Base-by-base conservation (phyloP, 305 asterid species). In the Fraxinus sp. region DNA sequence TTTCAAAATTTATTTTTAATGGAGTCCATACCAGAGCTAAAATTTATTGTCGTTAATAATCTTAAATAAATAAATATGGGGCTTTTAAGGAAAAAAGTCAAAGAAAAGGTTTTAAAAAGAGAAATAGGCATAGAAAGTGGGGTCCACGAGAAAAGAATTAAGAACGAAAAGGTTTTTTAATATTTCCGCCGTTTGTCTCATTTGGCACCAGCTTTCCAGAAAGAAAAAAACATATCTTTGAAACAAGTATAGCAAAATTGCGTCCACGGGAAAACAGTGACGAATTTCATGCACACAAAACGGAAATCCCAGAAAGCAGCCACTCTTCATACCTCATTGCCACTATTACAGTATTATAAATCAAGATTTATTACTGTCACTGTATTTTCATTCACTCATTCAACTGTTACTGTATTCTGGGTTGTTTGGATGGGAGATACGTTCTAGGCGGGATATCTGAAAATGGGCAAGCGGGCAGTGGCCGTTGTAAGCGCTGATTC, bases 381-480 rank as follows among this genome's bases (percentile, higher is more conserved):
- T 7, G 74, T 68, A 9, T 22, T 64, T 64, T 10, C 30, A 22
- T 24, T 64, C 70, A 59, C 70, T 64, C 73, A 24, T 64, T 64
- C 35, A 22, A 64, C 37, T 26, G 74, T 10, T 11, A 66, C 74
- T 66, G 35, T 28, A 66, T 66, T 66, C 32, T 66, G 18, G 35
- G 74, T 28, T 26, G 14, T 24, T 64, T 3, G 36, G 74, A 26
- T 64, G 35, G n/a, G n/a, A 24, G 18, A 10, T 24, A 5, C 49
- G 37, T 77, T 81, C 37, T 77, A 82, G 80, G 90, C 88, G 88
- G 87, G 84, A 84, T 83, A 77, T 86, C 85, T 83, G 83, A 81
- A 78, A 16, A 90, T 91, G 97, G 84, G 86, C 59, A 80, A 84
- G 80, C 30, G n/a, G 22, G 77, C 20, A 28, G 80, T 79, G 11